Conservation (phyloP, 306 rosid genomes). For the Malus domestica region DNA sequence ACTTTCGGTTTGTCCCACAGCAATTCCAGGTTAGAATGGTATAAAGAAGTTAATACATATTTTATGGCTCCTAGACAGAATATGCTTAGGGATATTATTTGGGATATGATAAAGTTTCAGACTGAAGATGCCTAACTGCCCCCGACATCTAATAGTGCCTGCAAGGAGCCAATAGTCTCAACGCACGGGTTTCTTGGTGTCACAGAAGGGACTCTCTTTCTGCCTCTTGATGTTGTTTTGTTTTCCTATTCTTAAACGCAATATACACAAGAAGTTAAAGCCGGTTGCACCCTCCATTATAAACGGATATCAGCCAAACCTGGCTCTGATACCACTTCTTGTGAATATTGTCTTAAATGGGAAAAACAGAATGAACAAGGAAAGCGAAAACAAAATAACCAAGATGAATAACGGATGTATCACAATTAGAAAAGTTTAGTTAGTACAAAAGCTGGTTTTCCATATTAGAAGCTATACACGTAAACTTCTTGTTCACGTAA, state of each 20-base stretch:
- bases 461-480: background rate
- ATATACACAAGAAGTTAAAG: too few relatives aligned
- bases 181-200: background rate
- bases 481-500: background rate
- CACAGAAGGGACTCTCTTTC: background rate
- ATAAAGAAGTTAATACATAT: background rate
- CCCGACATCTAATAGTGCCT: background rate
- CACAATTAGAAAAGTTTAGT: background rate
- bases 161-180: background rate
- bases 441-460: background rate
- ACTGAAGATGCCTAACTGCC: background rate
- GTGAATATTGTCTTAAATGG: too few relatives aligned
- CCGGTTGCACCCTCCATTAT: too few relatives aligned
- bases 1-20: constrained; percentile 93
- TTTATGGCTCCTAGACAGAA: background rate
- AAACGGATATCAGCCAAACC: too few relatives aligned
- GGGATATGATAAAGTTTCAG: background rate
- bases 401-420: background rate
- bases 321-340: too few relatives aligned
- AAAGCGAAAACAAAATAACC: too few relatives aligned
- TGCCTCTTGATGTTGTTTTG: background rate
- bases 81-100: background rate
- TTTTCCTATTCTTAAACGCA: too few relatives aligned
- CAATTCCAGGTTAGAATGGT: constrained; percentile 74
- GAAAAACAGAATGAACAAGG: too few relatives aligned